Evolutionary conservation across 441 rosid genomes (phyloP), one percentile per base, ranked within the genome.

Genomic region (Syzygium syzygioides): DNA sequence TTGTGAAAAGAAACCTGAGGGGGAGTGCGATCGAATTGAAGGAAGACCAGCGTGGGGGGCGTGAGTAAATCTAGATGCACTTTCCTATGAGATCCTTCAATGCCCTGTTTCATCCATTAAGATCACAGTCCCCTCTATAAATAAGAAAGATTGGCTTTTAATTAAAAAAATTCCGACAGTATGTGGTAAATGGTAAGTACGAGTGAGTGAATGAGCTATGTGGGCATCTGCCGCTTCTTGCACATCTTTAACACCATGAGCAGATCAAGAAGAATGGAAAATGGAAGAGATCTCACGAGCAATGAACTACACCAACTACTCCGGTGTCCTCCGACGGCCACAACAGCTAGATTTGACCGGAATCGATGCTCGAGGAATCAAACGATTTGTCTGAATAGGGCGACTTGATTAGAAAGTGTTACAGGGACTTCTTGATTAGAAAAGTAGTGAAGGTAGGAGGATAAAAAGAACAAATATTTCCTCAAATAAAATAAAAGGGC

Each of bases 61-160:
- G 50, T 68, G 80, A 68, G 80, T 18, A 34, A 68, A 85, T 68
- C 88, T 84, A 87, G 91, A 86, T 88, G 84, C 92, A 88, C 79
- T 56, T 89, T 87, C 89, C 89, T 45, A 59, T 55, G 91, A 80
- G 88, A 55, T 80, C 86, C 89, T 90, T 89, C 84, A 90, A 89
- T 85, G 92, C 90, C 88, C 86, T 80, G 52, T 41, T 76, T 84
- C 79, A 80, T 52, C 41, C 76, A 85, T 85, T 83, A 71, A 41
- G 32, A 41, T 76, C 83, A 17, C 83, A 76, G 53, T 41, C 83
- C 50, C 13, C 48, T 11, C 83, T 23, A 23, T 41, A 41, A 76
- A 41, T 23, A 37, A 76, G 83, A 41, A 48, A 76, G 83, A 23
- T 41, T 14, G 18, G 6, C 53, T 41, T 76, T 76, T 3, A 23